phyloP scores from a whole-genome alignment of 2,329 filamentous ascomycete species.

The Colletotrichum kahawae region DNA sequence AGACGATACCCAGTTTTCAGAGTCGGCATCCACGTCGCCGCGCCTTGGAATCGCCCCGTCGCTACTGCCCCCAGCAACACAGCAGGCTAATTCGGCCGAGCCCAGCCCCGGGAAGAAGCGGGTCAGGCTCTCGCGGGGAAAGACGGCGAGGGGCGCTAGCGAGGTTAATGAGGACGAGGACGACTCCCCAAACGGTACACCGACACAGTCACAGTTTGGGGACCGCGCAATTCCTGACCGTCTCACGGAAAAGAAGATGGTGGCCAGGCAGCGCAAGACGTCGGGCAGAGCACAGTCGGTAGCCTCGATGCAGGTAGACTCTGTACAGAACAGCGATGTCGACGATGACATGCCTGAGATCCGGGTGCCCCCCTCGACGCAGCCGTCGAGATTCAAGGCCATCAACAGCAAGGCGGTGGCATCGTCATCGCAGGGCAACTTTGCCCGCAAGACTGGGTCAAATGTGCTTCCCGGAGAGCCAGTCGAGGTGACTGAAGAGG shows the following conservation, averaged over 20 bases:
- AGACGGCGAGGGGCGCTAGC: neutral
- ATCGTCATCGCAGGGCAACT: neutral
- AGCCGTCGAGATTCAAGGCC: neutral
- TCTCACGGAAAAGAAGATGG: conserved; percentile 6
- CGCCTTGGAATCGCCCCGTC: neutral
- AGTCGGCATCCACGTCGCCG: neutral
- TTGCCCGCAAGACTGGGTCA: conserved; percentile 7
- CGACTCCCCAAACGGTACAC: neutral
- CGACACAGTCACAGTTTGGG: neutral
- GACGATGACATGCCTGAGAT: conserved; percentile 19
- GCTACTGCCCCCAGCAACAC: neutral
- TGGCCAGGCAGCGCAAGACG: neutral
- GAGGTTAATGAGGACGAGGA: neutral
- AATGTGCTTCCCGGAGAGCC: neutral
- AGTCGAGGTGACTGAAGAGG: neutral
- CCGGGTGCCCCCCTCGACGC: conserved; percentile 4
- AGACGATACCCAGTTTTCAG: neutral
- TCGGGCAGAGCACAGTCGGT: neutral
- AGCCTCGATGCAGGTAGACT: neutral
- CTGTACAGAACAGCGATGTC: conserved; percentile 10
- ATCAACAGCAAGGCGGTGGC: neutral
- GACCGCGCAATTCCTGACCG: conserved; percentile 9
- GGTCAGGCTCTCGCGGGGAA: neutral
- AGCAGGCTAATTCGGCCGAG: neutral
- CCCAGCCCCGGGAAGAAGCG: conserved; percentile 15